Evolutionary conservation across 2,329 filamentous ascomycete genomes (phyloP), one percentile per base, ranked within the genome.

Genomic region (Colletotrichum magnum): DNA sequence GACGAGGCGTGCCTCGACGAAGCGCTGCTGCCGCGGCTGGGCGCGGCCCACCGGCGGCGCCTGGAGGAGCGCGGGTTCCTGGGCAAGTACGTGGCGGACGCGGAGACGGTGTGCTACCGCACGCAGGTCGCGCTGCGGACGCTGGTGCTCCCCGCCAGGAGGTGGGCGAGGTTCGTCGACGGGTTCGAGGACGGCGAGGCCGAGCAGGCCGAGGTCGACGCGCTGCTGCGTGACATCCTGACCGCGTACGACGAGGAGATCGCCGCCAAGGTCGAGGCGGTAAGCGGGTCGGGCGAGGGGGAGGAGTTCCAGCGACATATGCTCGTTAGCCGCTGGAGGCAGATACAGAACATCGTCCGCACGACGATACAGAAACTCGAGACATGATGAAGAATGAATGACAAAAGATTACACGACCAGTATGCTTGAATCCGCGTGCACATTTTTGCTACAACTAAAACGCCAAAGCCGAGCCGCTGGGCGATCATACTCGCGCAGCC

Each of bases 71-170:
- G 70, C 0, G 83, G 84, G 1, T 89, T 88, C 73, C 77, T 86
- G 70, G 86, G 83, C 0, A 80, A 80, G 4, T 90, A 88, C 72
- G 79, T 85, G 62, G 77, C 89, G 6, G 88, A 89, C 72, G 72
- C 76, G 3, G 78, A 84, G 10, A 82, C 77, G 6, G 83, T 85
- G 13, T 90, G 88, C 74, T 85, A 89, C 74, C 79, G 87, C 16
- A 88, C 88, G 1, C 84, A 89, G 74, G 85, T 88, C 12, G 88
- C 86, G 5, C 72, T 89, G 54, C 75, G 87, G 54, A 64, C 76
- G 56, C 70, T 82, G 72, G 75, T 80, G 70, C 59, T 83, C 65
- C 66, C 78, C 1, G 58, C 77, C 1, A 72, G 77, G 9, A 78
- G 80, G 74, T 88, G 86, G 85, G 76, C 77, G 59, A 75, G 80